Base-by-base conservation (phyloP, 1,139 yeast genomes). In the Pichia sp. region DNA sequence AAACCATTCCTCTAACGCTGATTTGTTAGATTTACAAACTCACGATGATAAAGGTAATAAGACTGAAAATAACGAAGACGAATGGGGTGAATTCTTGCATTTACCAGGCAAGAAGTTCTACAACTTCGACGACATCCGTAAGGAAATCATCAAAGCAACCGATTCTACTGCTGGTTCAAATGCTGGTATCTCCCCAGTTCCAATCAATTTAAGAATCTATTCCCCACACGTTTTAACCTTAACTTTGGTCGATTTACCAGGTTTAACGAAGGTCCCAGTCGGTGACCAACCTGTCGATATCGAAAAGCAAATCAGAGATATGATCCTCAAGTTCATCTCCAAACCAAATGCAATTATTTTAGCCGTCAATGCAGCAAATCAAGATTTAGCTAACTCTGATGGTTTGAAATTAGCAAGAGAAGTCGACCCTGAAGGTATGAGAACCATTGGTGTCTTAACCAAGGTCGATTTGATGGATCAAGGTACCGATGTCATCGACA, bases 281-380 rank as follows among this genome's bases (percentile, higher is more conserved):
- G 99, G 99, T 41, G 99, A 93, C 67, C 99, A 93, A 70, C 99
- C 99, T 46, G 88, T 86, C 65, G 99, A 93, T 67, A 93, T 93
- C 57, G 99, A 93, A 73, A 83, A 80, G 56, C 96, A 88, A 69
- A 94, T 93, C 60, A 83, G 87, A 64, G 96, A 91, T 55, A 93
- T 93, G 98, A 76, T 93, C 51, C 76, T 93, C 77, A 89, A 89
- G 67, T 93, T 86, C 66, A 93, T 93, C 60, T 83, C 96, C 33
- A 91, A 90, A 67, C 98, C 98, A 50, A 93, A 93, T 65, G 98
- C 99, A 39, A 93, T 93, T 61, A 85, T 93, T 53, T 75, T 93
- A 52, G 90, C 98, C 1, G 99, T 93, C 40, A 93, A 95, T 59
- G 96, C 97, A 17, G 96, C 98, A 41, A 93, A 93, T 67, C 91